These are phyloP conservation scores for Phytophthora pluvialis DNA, from an alignment of 352 stramenopile genomes.

Conservation along the genomic window DNA sequence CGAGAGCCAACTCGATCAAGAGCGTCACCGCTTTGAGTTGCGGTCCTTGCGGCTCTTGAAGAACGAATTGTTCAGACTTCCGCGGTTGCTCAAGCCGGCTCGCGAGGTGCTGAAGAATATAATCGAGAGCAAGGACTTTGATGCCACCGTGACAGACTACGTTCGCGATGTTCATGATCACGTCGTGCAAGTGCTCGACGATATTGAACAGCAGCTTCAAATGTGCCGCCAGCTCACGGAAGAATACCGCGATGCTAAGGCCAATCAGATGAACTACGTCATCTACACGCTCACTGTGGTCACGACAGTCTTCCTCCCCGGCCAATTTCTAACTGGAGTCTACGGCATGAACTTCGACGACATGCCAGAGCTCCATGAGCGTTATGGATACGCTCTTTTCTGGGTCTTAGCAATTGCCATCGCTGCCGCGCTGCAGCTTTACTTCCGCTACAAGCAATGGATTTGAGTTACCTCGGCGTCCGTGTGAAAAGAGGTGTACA, in stretches of 20 bases:
- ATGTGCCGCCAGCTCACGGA: constrained; percentile 83
- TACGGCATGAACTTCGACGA: constrained; percentile 93
- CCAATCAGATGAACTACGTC: constrained; percentile 90
- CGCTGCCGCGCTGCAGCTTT: constrained; percentile 69
- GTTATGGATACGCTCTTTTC: constrained; percentile 85
- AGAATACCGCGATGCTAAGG: constrained; percentile 84
- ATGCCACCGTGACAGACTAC: constrained; percentile 78
- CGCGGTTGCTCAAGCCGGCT: constrained; percentile 78
- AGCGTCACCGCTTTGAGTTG: constrained; percentile 83
- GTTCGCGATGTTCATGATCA: constrained; percentile 90
- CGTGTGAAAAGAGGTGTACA: constrained; percentile 1
- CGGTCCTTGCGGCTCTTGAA: constrained; percentile 68
- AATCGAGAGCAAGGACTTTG: constrained; percentile 85
- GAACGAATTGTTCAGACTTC: constrained; percentile 82
- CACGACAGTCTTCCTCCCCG: constrained; percentile 88
- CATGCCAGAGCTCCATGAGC: constrained; percentile 86
- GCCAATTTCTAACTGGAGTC: constrained; percentile 89
- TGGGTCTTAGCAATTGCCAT: constrained; percentile 81
- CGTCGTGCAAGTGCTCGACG: constrained; percentile 77
- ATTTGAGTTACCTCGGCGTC: constrained; percentile 46
- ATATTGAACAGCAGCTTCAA: constrained; percentile 84
- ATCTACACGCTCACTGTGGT: constrained; percentile 92
- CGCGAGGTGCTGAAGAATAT: constrained; percentile 86
- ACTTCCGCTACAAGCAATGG: constrained; percentile 88
- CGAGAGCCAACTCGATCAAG: constrained; percentile 70